A percentile compares a stretch with the other conserved stretches of the same genome.
Conservation (phyloP, 2,329 filamentous ascomycete genomes). For the Drechslerella dactyloides region DNA sequence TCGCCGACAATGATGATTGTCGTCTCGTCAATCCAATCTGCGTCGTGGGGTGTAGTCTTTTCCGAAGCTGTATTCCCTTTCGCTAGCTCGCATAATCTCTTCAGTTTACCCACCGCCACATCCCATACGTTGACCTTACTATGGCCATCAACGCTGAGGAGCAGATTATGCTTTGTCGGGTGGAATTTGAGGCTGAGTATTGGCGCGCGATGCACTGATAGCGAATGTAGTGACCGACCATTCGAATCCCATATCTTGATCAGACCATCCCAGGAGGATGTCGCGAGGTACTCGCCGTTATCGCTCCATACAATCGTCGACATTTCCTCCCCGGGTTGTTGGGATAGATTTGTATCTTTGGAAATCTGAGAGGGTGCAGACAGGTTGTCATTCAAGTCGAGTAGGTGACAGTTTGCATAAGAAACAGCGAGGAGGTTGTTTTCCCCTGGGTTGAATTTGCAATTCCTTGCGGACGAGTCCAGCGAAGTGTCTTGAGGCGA, state of each 20-base stretch:
- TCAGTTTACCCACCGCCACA: constrained; percentile 29
- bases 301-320: constrained; percentile 39
- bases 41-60: constrained; percentile 28
- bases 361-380: constrained; percentile 19
- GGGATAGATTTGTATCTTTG: constrained; percentile 19
- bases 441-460: constrained; percentile 37
- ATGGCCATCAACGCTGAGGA: constrained; percentile 41
- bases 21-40: constrained; percentile 47
- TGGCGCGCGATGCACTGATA: constrained; percentile 43
- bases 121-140: constrained; percentile 45
- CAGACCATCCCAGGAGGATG: constrained; percentile 42
- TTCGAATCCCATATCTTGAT: constrained; percentile 45
- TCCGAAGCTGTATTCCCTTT: constrained; percentile 14
- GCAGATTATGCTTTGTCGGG: constrained; percentile 33
- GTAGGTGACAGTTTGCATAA: constrained; percentile 38
- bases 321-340: constrained; percentile 36
- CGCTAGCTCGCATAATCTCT: constrained; percentile 35
- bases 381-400: constrained; percentile 28
- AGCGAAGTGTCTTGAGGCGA: constrained; percentile 17
- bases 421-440: constrained; percentile 29
- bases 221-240: constrained; percentile 25
- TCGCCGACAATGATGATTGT: constrained; percentile 41
- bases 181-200: constrained; percentile 45
- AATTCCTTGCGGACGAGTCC: constrained; percentile 29
- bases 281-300: constrained; percentile 43